A percentile compares a stretch with the other conserved stretches of the same genome.
Evolutionary conservation across 2,329 filamentous ascomycete genomes (phyloP).

Genomic region (Samsoniella hepiali): DNA sequence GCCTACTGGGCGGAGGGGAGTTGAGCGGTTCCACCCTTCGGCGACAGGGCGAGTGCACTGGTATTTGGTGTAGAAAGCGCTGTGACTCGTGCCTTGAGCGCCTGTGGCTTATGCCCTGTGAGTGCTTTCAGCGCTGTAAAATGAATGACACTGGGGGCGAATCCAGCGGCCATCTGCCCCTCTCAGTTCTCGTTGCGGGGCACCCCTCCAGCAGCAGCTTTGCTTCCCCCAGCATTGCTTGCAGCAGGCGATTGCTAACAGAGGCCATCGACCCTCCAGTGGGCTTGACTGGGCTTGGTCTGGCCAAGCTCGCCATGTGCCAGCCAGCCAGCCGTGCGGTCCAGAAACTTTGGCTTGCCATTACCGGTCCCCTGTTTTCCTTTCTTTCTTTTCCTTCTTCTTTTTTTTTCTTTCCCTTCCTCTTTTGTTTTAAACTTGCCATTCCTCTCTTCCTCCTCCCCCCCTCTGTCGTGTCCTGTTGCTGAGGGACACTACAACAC

Average conservation of each 20-base stretch:
- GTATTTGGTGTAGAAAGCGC: background rate
- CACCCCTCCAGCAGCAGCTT: no score
- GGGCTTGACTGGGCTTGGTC: background rate
- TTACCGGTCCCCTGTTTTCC: conserved; percentile 18
- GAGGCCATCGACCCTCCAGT: conserved; percentile 1
- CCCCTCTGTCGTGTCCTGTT: conserved; percentile 22
- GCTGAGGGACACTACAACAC: conserved; percentile 26
- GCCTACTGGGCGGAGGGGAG: conserved; percentile 13
- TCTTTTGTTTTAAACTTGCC: background rate
- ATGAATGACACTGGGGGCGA: no score
- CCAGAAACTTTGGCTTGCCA: conserved; percentile 17
- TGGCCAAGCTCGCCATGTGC: background rate
- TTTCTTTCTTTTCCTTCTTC: conserved; percentile 13
- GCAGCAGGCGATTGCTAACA: background rate
- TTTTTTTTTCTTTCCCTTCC: conserved; percentile 13
- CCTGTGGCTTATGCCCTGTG: no score
- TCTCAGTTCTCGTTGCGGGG: background rate
- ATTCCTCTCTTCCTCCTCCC: background rate
- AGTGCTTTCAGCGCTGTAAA: no score
- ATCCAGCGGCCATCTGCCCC: background rate
- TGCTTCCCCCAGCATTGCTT: background rate
- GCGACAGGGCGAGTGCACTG: background rate
- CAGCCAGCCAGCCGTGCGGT: conserved; percentile 1
- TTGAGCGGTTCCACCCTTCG: background rate
- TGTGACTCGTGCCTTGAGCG: no score